These are phyloP conservation scores for Microstegium vimineum DNA, from an alignment of 176 grass and related monocot species.

Conservation along the genomic window DNA sequence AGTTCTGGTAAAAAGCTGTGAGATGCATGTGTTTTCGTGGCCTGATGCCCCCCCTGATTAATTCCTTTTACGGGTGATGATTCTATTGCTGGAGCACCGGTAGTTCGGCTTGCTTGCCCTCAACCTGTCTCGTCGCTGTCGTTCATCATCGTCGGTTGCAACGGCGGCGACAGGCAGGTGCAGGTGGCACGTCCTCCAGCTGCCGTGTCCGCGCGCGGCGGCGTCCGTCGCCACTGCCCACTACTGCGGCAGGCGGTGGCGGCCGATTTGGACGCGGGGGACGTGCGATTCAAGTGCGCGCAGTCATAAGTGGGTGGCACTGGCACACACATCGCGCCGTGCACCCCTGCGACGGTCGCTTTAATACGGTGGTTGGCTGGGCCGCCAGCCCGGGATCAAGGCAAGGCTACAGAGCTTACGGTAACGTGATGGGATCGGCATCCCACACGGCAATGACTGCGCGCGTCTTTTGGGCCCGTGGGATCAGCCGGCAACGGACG, in stretches of 20 bases:
- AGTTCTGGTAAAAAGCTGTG: conserved; percentile 32
- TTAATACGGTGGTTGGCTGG: conserved; percentile 24
- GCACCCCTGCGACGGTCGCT: background rate
- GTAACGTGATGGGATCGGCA: background rate
- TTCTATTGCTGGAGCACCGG: background rate
- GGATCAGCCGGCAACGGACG: background rate
- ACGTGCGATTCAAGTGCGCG: conserved; percentile 6
- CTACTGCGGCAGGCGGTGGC: background rate
- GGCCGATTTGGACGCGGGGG: background rate
- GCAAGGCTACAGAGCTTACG: conserved; percentile 9
- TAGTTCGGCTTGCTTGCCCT: background rate
- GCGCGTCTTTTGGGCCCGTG: background rate
- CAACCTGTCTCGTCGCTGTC: background rate
- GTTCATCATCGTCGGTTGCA: background rate
- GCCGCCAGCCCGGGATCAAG: background rate
- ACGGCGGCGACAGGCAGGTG: background rate
- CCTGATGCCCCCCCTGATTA: background rate
- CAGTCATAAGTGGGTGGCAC: conserved; percentile 13
- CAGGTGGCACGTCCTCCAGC: background rate
- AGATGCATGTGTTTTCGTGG: conserved; percentile 13
- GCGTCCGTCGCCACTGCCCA: background rate
- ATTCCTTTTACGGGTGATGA: background rate
- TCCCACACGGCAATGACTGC: background rate
- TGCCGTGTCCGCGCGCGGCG: background rate
- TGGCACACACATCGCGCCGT: conserved; percentile 18